Percentiles rank a stretch among this genome's conserved stretches.
Evolutionary conservation across 441 rosid genomes (phyloP).

Genomic region (Aleurites moluccanus): DNA sequence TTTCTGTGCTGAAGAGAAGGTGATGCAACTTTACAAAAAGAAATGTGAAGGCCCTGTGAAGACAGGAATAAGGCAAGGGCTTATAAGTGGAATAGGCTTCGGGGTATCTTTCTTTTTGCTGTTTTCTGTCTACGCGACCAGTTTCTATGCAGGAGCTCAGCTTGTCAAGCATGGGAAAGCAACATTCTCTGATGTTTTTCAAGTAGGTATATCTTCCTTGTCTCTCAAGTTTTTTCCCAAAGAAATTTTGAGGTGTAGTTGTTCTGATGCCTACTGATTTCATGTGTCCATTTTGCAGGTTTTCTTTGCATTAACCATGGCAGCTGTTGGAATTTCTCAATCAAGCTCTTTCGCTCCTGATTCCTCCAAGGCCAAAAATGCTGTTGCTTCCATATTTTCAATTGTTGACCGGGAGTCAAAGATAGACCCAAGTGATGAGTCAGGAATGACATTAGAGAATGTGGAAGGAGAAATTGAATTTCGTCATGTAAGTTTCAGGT

Average conservation of each 20-base stretch:
- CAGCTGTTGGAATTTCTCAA: slow-evolving; percentile 59
- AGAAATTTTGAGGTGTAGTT: background rate
- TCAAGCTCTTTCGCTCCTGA: slow-evolving; percentile 58
- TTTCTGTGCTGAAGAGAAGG: slow-evolving; percentile 77
- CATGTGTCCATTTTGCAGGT: slow-evolving; percentile 59
- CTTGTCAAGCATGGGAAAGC: slow-evolving; percentile 52
- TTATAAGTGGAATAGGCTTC: slow-evolving; percentile 62
- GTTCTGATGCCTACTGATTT: slow-evolving; percentile 49
- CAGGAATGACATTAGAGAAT: slow-evolving; percentile 44
- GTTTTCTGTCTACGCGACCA: slow-evolving; percentile 47
- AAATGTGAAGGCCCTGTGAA: slow-evolving; percentile 71
- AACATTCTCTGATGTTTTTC: slow-evolving; percentile 55
- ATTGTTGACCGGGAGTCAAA: slow-evolving; percentile 54
- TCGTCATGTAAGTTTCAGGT: slow-evolving; percentile 56
- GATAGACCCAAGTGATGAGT: slow-evolving; percentile 60
- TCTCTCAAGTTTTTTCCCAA: background rate
- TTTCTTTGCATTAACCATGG: slow-evolving; percentile 57
- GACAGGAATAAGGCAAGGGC: slow-evolving; percentile 66
- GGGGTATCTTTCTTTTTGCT: slow-evolving; percentile 62
- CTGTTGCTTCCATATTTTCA: slow-evolving; percentile 61
- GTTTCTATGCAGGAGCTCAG: slow-evolving; percentile 77
- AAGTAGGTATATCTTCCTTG: slow-evolving; percentile 34
- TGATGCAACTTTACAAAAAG: slow-evolving; percentile 55
- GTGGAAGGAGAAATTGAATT: slow-evolving; percentile 67
- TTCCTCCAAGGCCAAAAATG: slow-evolving; percentile 48